A percentile compares a stretch with the other conserved stretches of the same genome.
Conservation (phyloP, 306 rosid species). For the Lathyrus aphaca region DNA sequence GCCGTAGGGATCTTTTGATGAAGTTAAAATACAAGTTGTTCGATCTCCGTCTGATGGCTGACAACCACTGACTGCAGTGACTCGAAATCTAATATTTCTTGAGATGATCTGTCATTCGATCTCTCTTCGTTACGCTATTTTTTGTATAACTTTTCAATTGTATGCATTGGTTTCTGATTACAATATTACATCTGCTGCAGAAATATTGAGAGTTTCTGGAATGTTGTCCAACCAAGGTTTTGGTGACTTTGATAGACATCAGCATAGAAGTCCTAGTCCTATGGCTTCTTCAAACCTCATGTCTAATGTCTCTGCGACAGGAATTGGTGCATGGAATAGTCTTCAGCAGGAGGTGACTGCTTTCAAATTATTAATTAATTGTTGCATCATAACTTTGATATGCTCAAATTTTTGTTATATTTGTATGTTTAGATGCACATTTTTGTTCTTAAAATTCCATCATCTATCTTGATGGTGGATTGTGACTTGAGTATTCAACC, state of each 20-base stretch:
- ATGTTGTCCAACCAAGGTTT: constrained; percentile 98
- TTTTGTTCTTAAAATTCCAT: neutral
- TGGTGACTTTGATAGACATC: constrained; percentile 92
- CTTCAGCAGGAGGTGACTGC: constrained; percentile 83
- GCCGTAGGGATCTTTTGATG: neutral
- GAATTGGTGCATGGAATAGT: constrained; percentile 88
- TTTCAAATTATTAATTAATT: constrained; percentile 12
- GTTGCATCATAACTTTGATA: constrained; percentile 12
- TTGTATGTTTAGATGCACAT: neutral
- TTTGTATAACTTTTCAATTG: constrained; percentile 20
- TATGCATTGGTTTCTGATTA: constrained; percentile 40
- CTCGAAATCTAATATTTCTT: neutral
- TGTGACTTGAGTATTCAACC: neutral
- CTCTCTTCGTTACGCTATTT: constrained; percentile 10
- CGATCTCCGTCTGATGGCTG: neutral
- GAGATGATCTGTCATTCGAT: neutral
- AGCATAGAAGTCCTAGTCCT: constrained; percentile 99
- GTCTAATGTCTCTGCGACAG: constrained; percentile 77
- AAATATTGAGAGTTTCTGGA: constrained; percentile 91
- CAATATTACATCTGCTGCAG: constrained; percentile 56
- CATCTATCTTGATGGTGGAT: constrained; percentile 8
- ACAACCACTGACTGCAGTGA: neutral
- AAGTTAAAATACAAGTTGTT: neutral
- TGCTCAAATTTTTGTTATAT: constrained; percentile 28
- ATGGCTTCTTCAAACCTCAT: constrained; percentile 94